phyloP scores from a whole-genome alignment of 371 early-diverging fungal genomes.

The Parasitella parasitica region DNA sequence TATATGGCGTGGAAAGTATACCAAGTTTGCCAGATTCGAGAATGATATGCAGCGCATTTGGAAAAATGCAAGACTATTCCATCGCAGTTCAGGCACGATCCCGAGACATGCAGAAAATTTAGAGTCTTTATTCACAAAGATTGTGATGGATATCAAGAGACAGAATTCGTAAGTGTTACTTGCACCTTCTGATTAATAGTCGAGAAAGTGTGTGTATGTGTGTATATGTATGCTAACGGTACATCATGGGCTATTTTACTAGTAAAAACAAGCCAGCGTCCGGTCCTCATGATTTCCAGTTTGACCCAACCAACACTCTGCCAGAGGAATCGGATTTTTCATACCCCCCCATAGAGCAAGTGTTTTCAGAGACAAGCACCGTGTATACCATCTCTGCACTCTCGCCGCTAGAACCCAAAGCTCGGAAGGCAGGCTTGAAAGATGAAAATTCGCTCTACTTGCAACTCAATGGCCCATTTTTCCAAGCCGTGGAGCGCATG shows the following conservation, averaged over 20 bases:
- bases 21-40: slow-evolving; percentile 45
- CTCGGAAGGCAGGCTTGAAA: slow-evolving; percentile 26
- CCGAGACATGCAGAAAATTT: slow-evolving; percentile 41
- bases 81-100: slow-evolving; percentile 37
- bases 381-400: slow-evolving; percentile 46
- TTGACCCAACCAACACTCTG: slow-evolving; percentile 25
- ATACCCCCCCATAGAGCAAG: slow-evolving; percentile 29
- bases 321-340: slow-evolving; percentile 36
- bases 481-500: slow-evolving; percentile 41
- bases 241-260: too few relatives aligned
- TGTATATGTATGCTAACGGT: too few relatives aligned
- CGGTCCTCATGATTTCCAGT: slow-evolving; percentile 27
- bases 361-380: slow-evolving; percentile 31
- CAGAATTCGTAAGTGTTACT: slow-evolving; percentile 27
- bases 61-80: slow-evolving; percentile 45
- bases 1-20: slow-evolving; percentile 43
- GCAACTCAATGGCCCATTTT: slow-evolving; percentile 46
- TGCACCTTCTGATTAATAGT: too few relatives aligned
- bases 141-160: slow-evolving; percentile 32
- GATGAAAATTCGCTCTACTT: slow-evolving; percentile 35
- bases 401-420: slow-evolving; percentile 39
- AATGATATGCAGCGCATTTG: slow-evolving; percentile 44
- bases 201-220: too few relatives aligned
- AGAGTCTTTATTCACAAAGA: slow-evolving; percentile 35
- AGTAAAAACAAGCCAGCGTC: slow-evolving; percentile 18